A percentile compares a stretch with the other conserved stretches of the same genome.
phyloP scores from a whole-genome alignment of 768 basidiomycete genomes.

The Boletus coccyginus region DNA sequence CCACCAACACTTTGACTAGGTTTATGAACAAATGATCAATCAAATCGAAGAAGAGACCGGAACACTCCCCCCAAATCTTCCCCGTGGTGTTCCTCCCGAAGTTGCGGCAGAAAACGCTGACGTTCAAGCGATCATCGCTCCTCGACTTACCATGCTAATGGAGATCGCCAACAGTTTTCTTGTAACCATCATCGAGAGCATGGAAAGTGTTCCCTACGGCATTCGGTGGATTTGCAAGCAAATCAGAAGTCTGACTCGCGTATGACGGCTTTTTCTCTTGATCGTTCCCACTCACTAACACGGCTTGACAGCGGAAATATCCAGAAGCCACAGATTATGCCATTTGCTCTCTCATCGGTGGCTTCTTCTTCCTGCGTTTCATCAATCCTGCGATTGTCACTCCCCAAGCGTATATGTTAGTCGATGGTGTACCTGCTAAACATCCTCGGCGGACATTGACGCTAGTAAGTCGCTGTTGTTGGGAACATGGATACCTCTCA shows the following conservation, averaged over 20 bases:
- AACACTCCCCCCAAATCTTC: constrained; percentile 83
- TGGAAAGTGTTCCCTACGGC: constrained; percentile 98
- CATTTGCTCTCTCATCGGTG: constrained; percentile 97
- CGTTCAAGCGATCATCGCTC: constrained; percentile 97
- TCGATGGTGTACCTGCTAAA: constrained; percentile 96
- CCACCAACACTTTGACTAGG: constrained; percentile 43
- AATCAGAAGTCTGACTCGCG: constrained; percentile 93
- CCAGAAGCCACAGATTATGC: constrained; percentile 98
- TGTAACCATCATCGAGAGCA: constrained; percentile 94
- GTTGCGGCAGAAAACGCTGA: constrained; percentile 91
- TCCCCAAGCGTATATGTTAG: constrained; percentile 99
- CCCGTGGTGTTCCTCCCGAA: constrained; percentile 91
- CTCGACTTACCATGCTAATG: constrained; percentile 98
- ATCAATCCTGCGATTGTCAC: constrained; percentile 99
- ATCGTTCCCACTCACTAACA: constrained; percentile 9
- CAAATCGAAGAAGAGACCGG: constrained; percentile 99
- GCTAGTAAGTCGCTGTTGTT: constrained; percentile 47
- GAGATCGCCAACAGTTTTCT: constrained; percentile 99
- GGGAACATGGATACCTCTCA: not conserved
- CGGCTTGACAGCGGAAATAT: constrained; percentile 78
- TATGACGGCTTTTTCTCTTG: constrained; percentile 35
- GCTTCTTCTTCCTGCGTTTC: constrained; percentile 99
- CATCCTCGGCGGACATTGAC: constrained; percentile 96
- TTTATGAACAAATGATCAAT: constrained; percentile 99
- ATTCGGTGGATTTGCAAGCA: constrained; percentile 99